A percentile compares a stretch with the other conserved stretches of the same genome.
Conservation (phyloP, 164 flowering plant genomes). For the Sextonia rubra region DNA sequence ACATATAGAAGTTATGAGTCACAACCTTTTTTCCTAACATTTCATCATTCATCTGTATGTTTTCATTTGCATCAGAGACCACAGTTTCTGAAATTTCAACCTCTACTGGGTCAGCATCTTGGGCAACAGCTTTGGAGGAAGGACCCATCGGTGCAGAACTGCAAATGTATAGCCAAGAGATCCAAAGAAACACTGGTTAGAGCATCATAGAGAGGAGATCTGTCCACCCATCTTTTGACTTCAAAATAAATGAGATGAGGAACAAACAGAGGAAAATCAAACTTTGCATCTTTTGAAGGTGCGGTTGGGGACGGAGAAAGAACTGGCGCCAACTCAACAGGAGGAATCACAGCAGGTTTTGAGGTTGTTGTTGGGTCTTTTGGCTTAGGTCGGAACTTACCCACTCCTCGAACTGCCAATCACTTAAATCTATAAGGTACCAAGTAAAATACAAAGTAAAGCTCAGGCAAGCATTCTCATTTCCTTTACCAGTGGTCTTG, state of each 20-base stretch:
- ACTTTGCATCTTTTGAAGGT: background rate
- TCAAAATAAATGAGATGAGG: background rate
- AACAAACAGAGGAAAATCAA: background rate
- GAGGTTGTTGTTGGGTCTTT: background rate
- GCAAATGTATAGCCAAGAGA: background rate
- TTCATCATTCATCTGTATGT: slow-evolving; percentile 8
- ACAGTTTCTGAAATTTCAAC: slow-evolving; percentile 8
- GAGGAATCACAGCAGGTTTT: background rate
- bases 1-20: background rate
- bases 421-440: background rate
- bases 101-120: background rate
- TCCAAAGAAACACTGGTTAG: background rate
- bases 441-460: background rate
- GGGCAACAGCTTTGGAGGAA: background rate
- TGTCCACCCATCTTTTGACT: background rate
- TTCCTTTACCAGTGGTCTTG: slow-evolving; percentile 2
- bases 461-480: background rate
- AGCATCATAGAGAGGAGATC: background rate
- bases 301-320: background rate
- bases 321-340: background rate
- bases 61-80: slow-evolving; percentile 9
- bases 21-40: slow-evolving; percentile 18
- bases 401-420: slow-evolving; percentile 6
- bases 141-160: background rate
- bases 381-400: slow-evolving; percentile 4